Percentiles rank a stretch among this genome's conserved stretches.
These are phyloP conservation scores for Thuidium tamariscinum DNA, from an alignment of 225 moss, liverwort and hornwort genomes.

Conservation along the genomic window DNA sequence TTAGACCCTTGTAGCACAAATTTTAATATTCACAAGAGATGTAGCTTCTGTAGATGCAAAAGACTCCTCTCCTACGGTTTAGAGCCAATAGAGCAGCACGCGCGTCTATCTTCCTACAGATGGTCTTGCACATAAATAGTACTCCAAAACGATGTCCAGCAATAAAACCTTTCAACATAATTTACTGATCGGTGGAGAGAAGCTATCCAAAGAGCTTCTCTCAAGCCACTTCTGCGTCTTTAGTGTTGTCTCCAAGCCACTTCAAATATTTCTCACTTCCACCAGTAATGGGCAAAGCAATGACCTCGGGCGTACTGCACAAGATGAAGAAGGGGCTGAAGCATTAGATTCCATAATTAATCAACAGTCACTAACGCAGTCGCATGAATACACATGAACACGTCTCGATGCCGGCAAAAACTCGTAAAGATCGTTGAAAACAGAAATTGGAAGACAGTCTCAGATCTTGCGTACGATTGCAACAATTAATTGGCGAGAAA, in stretches of 20 bases:
- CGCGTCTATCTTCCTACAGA: neutral
- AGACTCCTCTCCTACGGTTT: neutral
- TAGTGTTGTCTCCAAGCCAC: conserved; percentile 69
- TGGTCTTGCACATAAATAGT: neutral
- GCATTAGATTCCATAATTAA: neutral
- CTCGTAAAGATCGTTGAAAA: neutral
- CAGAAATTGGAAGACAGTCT: neutral
- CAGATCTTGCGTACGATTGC: neutral
- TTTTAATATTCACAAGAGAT: neutral
- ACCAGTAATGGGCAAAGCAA: conserved; percentile 66
- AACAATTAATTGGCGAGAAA: neutral
- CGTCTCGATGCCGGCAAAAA: neutral
- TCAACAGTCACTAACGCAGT: neutral
- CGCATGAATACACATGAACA: neutral
- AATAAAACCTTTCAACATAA: neutral
- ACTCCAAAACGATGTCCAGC: neutral
- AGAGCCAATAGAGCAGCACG: neutral
- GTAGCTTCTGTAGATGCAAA: neutral
- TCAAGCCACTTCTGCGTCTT: conserved; percentile 16
- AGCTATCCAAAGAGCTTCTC: neutral
- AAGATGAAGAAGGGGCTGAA: neutral
- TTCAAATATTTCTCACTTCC: conserved; percentile 78
- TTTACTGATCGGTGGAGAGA: neutral
- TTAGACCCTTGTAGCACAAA: neutral
- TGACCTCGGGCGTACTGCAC: conserved; percentile 78